Percentiles rank a stretch among this genome's conserved stretches.
These are phyloP conservation scores for Rhizopogon vesiculosus DNA, from an alignment of 768 basidiomycete genomes.

Conservation along the genomic window DNA sequence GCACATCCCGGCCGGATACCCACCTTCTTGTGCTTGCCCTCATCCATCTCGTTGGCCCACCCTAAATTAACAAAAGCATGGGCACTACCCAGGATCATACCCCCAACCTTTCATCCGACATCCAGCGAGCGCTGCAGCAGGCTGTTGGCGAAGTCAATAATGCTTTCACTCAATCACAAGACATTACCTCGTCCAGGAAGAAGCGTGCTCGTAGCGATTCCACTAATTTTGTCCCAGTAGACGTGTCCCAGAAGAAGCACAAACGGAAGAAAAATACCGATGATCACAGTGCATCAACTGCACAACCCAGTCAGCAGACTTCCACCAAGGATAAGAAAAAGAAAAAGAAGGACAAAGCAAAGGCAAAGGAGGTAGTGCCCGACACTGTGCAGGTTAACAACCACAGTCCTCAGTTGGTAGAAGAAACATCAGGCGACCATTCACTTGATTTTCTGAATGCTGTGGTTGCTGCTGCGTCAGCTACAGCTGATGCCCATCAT, in stretches of 20 bases:
- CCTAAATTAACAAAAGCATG: slow-evolving; percentile 32
- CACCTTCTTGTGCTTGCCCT: slow-evolving; percentile 32
- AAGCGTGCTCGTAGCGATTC: slow-evolving; percentile 26
- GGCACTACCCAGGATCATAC: slow-evolving; percentile 10
- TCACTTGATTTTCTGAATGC: slow-evolving; percentile 57
- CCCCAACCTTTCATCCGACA: slow-evolving; percentile 34
- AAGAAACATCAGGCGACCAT: slow-evolving; percentile 27
- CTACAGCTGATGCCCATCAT: slow-evolving; percentile 33
- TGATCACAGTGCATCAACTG: slow-evolving; percentile 10
- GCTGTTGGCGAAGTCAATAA: slow-evolving; percentile 43
- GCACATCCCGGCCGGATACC: neutral
- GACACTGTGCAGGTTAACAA: slow-evolving; percentile 16
- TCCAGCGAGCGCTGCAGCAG: slow-evolving; percentile 47
- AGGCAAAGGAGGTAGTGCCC: slow-evolving; percentile 26
- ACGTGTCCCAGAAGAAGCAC: slow-evolving; percentile 15
- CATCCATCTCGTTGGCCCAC: slow-evolving; percentile 33
- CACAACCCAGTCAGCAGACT: neutral
- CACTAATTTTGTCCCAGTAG: slow-evolving; percentile 5
- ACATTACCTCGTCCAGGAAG: slow-evolving; percentile 24
- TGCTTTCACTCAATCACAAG: slow-evolving; percentile 27
- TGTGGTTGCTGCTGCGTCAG: slow-evolving; percentile 61
- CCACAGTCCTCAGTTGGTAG: slow-evolving; percentile 32
- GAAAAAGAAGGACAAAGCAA: slow-evolving; percentile 30
- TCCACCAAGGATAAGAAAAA: slow-evolving; percentile 15
- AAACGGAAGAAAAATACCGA: slow-evolving; percentile 29